These are phyloP conservation scores for Jaenimonas drosophilae DNA, from an alignment of 208 protist genomes.

Conservation along the genomic window DNA sequence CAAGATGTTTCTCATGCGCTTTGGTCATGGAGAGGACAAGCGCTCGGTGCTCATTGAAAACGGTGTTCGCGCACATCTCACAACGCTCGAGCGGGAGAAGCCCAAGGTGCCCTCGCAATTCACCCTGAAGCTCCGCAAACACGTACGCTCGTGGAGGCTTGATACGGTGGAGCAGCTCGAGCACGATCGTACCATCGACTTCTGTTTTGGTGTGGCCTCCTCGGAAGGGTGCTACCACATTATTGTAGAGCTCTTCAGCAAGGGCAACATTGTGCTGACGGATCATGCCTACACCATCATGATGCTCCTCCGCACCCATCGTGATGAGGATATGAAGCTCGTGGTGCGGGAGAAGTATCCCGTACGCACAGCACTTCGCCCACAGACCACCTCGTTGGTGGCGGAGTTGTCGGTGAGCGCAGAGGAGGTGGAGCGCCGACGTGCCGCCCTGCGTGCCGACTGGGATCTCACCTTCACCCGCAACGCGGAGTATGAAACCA, in stretches of 20 bases:
- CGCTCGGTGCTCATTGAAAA: slow-evolving; percentile 87
- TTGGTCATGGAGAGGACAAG: slow-evolving; percentile 88
- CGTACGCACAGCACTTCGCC: slow-evolving; percentile 1
- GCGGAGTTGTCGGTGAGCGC: background rate
- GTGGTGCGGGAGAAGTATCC: slow-evolving; percentile 72
- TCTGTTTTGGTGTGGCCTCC: slow-evolving; percentile 86
- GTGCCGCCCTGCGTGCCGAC: slow-evolving; percentile 16
- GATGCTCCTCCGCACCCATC: slow-evolving; percentile 88
- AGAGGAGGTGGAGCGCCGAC: slow-evolving; percentile 8
- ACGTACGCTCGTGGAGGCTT: slow-evolving; percentile 90
- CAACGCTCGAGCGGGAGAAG: slow-evolving; percentile 86
- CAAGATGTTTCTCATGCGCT: slow-evolving; percentile 93
- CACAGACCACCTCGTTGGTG: background rate
- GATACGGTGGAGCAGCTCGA: slow-evolving; percentile 91
- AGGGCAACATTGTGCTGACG: slow-evolving; percentile 96
- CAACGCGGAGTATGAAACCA: slow-evolving; percentile 29
- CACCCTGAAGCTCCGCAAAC: slow-evolving; percentile 93
- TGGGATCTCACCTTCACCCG: slow-evolving; percentile 39
- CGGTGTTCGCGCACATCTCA: slow-evolving; percentile 90
- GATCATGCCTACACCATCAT: slow-evolving; percentile 92
- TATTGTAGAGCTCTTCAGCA: slow-evolving; percentile 84
- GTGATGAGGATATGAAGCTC: slow-evolving; percentile 64
- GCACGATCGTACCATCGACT: slow-evolving; percentile 93
- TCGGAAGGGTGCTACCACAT: slow-evolving; percentile 74
- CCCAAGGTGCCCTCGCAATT: slow-evolving; percentile 89